phyloP scores from a whole-genome alignment of 495 filamentous ascomycete genomes.

The Aspergillus saccharolyticus region DNA sequence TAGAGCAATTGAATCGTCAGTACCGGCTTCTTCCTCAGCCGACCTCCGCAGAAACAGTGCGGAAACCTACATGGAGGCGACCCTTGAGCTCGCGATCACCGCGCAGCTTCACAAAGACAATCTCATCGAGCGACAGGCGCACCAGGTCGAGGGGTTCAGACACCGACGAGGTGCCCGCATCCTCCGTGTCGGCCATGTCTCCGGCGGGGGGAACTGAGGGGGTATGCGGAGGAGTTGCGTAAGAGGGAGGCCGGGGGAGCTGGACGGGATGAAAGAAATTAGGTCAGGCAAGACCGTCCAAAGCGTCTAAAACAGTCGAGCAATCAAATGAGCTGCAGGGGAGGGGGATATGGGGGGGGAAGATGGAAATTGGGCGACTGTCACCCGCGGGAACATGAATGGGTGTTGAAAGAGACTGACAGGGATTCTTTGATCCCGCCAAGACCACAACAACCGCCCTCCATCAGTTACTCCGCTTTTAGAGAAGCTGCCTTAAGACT shows the following conservation, averaged over 20 bases:
- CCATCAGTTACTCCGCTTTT: slow-evolving; percentile 5
- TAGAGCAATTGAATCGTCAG: slow-evolving; percentile 4
- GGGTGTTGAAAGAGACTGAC: slow-evolving; percentile 7
- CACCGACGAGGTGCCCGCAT: slow-evolving; percentile 56
- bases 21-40: background rate
- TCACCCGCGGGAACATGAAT: background rate
- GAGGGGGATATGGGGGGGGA: background rate
- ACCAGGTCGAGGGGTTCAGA: slow-evolving; percentile 93
- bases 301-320: background rate
- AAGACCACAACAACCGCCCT: slow-evolving; percentile 9
- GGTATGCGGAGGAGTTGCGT: background rate
- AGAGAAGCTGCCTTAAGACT: too few species aligned
- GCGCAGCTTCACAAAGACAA: slow-evolving; percentile 93
- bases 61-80: slow-evolving; percentile 71
- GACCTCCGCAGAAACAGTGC: background rate
- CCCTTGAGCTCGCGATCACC: slow-evolving; percentile 95
- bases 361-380: background rate
- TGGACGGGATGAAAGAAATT: slow-evolving; percentile 4
- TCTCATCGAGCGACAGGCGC: slow-evolving; percentile 85
- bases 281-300: background rate
- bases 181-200: slow-evolving; percentile 77
- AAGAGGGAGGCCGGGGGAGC: slow-evolving; percentile 2
- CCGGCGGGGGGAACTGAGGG: slow-evolving; percentile 7
- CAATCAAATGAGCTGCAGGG: background rate
- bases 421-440: slow-evolving; percentile 10